These are phyloP conservation scores for Acanthamoeba castellanii DNA, from an alignment of 208 protist species.

Conservation along the genomic window DNA sequence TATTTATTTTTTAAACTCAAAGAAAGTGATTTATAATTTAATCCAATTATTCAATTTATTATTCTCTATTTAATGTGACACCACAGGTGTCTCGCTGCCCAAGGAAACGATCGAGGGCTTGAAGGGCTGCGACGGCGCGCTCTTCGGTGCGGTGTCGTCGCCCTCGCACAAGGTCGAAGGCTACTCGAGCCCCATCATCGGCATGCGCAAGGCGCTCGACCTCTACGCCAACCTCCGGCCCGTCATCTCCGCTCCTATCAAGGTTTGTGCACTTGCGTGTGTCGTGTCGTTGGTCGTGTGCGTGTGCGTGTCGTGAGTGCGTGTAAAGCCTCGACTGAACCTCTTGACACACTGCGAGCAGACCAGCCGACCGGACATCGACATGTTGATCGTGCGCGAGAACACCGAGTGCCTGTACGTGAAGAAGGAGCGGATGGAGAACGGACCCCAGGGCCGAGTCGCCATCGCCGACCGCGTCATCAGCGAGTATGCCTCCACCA, in stretches of 20 bases:
- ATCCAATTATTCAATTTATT: not conserved
- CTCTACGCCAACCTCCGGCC: conserved; percentile 85
- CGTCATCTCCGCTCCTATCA: conserved; percentile 75
- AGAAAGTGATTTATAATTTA: too few species aligned
- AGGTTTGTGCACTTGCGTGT: not conserved
- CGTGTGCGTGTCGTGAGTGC: too few species aligned
- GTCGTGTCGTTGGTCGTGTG: too few species aligned
- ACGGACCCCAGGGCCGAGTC: conserved; percentile 43
- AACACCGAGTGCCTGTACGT: conserved; percentile 87
- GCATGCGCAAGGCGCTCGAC: conserved; percentile 82
- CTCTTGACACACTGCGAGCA: not conserved
- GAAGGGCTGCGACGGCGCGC: conserved; percentile 76
- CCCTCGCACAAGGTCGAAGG: conserved; percentile 79
- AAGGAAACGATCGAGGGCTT: conserved; percentile 74
- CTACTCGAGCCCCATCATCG: conserved; percentile 83
- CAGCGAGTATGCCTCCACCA: conserved; percentile 77
- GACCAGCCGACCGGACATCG: conserved; percentile 63
- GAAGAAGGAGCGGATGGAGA: conserved; percentile 69
- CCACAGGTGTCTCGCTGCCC: conserved; percentile 76
- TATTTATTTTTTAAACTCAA: conserved; percentile 11
- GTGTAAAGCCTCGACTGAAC: not conserved
- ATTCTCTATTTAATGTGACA: not conserved
- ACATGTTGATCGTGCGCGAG: conserved; percentile 83
- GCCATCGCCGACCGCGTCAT: conserved; percentile 81
- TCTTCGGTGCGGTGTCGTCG: conserved; percentile 83